Conservation (phyloP, 2,329 filamentous ascomycete genomes). For the Pseudogymnoascus sp. region DNA sequence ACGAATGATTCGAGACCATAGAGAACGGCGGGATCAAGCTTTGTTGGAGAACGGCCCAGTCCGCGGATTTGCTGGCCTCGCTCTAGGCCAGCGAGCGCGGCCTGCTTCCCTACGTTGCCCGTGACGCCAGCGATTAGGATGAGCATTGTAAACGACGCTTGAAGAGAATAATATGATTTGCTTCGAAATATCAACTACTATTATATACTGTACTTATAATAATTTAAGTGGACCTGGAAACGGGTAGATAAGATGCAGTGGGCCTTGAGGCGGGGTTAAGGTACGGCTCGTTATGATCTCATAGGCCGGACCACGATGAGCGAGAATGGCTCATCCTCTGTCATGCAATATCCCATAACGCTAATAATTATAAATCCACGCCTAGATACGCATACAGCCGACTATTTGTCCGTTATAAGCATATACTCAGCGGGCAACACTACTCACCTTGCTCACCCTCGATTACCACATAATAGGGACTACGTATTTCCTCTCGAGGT, state of each 20-base stretch:
- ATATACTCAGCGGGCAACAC: too few relatives aligned
- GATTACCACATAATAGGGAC: too few relatives aligned
- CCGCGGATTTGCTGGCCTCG: background rate
- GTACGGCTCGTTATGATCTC: background rate
- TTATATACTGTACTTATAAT: background rate
- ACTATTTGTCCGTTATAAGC: too few relatives aligned
- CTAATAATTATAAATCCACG: too few relatives aligned
- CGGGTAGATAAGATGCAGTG: background rate
- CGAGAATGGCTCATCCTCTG: background rate
- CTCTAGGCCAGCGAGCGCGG: background rate
- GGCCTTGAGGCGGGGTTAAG: background rate
- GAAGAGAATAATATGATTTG: background rate
- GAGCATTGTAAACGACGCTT: background rate
- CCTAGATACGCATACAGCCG: too few relatives aligned
- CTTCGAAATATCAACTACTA: background rate
- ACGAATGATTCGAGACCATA: constrained; percentile 26
- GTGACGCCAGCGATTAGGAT: background rate
- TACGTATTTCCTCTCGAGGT: too few relatives aligned
- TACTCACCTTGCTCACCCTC: too few relatives aligned
- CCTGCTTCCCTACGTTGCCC: background rate
- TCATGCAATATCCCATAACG: too few relatives aligned
- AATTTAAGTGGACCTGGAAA: background rate
- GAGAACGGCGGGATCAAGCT: background rate
- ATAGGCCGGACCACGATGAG: background rate
- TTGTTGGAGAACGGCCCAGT: background rate